Base-by-base conservation (phyloP, 164 flowering plant species). In the Chloranthus sessilifolius region DNA sequence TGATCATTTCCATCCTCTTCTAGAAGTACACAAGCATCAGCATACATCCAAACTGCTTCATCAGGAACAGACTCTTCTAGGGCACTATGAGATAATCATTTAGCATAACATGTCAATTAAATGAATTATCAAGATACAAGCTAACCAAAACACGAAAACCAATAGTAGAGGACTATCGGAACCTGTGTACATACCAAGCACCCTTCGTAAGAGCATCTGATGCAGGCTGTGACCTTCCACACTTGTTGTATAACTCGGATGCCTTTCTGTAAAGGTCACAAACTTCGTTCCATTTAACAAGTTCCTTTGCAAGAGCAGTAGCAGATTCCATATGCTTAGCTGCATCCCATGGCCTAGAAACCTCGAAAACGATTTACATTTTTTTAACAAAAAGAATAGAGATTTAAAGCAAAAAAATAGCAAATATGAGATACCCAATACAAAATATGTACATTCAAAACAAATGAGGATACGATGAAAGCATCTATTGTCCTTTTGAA, bases 301-400 rank as follows among this genome's bases (percentile, higher is more conserved):
- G 62, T 47, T 91, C 96, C 78, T 82, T 83, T 31, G 95, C 92
- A 24, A 75, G 41, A 40, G 83, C 74, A 59, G 74, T 96, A 58
- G 95, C 92, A 55, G 96, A 77, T 49, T 91, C 98, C 98, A 91
- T 80, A 60, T 85, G 96, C 69, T 83, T 91, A 28, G 98, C 98
- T 68, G 96, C 98, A 80, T 91, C 98, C 98, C 98, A 91, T 19
- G 94, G 96, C 25, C 94, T 90, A 47, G 50, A 50, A 68, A 47
- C 16, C 59, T 71, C 35, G 76, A 78, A 37, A 75, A 82, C 86
- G 82, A 67, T 43, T 39, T 23, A 47, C n/a, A n/a, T n/a, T n/a
- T n/a, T n/a, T n/a, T n/a, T n/a, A n/a, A n/a, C 29, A n/a, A n/a
- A n/a, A n/a, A n/a, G n/a, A n/a, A n/a, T n/a, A n/a, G n/a, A n/a